These are phyloP conservation scores for Cytospora piceicola DNA, from an alignment of 2,329 filamentous ascomycete species.

Conservation along the genomic window DNA sequence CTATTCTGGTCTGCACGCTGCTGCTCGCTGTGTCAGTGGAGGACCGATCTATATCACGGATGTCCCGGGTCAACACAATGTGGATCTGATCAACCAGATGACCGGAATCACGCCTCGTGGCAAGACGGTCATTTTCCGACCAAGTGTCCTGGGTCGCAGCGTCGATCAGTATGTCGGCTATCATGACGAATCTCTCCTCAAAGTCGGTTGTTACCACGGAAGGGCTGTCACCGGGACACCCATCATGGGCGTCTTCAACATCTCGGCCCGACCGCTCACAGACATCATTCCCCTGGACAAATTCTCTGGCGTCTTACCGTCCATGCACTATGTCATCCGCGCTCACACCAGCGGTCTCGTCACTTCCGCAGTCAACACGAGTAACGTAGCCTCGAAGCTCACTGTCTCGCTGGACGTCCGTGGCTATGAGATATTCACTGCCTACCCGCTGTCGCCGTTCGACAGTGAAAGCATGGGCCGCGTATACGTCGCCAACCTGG, in stretches of 20 bases:
- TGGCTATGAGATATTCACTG: slow-evolving; percentile 82
- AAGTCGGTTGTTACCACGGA: slow-evolving; percentile 80
- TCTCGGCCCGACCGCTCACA: slow-evolving; percentile 62
- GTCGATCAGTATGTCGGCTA: slow-evolving; percentile 77
- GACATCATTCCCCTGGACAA: slow-evolving; percentile 72
- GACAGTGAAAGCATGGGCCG: slow-evolving; percentile 44
- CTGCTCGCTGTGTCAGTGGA: slow-evolving; percentile 85
- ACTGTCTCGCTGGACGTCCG: slow-evolving; percentile 64
- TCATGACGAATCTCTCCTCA: slow-evolving; percentile 72
- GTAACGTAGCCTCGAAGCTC: slow-evolving; percentile 55
- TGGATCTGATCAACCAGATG: slow-evolving; percentile 78
- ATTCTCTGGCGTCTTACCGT: slow-evolving; percentile 71
- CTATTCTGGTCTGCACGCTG: slow-evolving; percentile 85
- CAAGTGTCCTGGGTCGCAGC: slow-evolving; percentile 73
- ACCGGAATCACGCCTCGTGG: slow-evolving; percentile 73
- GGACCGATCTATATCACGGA: slow-evolving; percentile 96
- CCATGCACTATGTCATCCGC: slow-evolving; percentile 70
- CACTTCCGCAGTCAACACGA: slow-evolving; percentile 53
- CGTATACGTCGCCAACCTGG: slow-evolving; percentile 69
- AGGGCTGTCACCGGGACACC: slow-evolving; percentile 68
- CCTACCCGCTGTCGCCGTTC: slow-evolving; percentile 68
- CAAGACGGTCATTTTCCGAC: slow-evolving; percentile 79
- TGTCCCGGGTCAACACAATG: slow-evolving; percentile 78
- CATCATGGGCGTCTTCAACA: slow-evolving; percentile 85
- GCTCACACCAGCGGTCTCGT: slow-evolving; percentile 70